These are phyloP conservation scores for Lanmaoa rubissima DNA, from an alignment of 768 basidiomycete genomes.

Conservation along the genomic window DNA sequence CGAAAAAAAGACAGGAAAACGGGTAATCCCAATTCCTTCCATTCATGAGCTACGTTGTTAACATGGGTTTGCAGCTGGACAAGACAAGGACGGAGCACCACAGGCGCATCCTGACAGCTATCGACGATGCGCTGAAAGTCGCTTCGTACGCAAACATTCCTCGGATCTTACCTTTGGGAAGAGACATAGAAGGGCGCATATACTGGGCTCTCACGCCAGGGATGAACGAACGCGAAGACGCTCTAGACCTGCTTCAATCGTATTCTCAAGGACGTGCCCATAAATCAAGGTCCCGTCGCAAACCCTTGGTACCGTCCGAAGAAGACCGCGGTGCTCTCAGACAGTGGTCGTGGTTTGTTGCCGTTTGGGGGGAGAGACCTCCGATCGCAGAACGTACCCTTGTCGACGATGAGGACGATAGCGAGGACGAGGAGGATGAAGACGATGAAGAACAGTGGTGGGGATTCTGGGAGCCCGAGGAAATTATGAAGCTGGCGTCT, in stretches of 20 bases:
- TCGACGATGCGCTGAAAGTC: slow-evolving; percentile 59
- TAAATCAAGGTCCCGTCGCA: slow-evolving; percentile 39
- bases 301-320: slow-evolving; percentile 37
- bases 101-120: slow-evolving; percentile 44
- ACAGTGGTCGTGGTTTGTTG: slow-evolving; percentile 78
- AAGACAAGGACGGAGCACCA: slow-evolving; percentile 48
- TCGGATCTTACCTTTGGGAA: slow-evolving; percentile 65
- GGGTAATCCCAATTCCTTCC: slow-evolving; percentile 6
- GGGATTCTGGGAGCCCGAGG: slow-evolving; percentile 65
- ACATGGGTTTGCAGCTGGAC: slow-evolving; percentile 33
- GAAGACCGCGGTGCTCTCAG: slow-evolving; percentile 51
- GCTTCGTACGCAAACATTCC: slow-evolving; percentile 43
- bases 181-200: slow-evolving; percentile 60
- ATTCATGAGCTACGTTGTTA: neutral
- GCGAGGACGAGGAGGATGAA: slow-evolving; percentile 23
- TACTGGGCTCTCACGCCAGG: slow-evolving; percentile 71
- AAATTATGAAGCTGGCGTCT: slow-evolving; percentile 61
- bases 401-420: slow-evolving; percentile 23
- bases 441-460: slow-evolving; percentile 62
- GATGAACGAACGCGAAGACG: slow-evolving; percentile 51
- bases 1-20: slow-evolving; percentile 45
- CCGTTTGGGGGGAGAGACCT: slow-evolving; percentile 65
- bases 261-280: slow-evolving; percentile 28
- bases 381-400: slow-evolving; percentile 25
- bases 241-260: slow-evolving; percentile 31